phyloP scores from a whole-genome alignment of 192 early-diverging fungal species.

The Mortierella claussenii region DNA sequence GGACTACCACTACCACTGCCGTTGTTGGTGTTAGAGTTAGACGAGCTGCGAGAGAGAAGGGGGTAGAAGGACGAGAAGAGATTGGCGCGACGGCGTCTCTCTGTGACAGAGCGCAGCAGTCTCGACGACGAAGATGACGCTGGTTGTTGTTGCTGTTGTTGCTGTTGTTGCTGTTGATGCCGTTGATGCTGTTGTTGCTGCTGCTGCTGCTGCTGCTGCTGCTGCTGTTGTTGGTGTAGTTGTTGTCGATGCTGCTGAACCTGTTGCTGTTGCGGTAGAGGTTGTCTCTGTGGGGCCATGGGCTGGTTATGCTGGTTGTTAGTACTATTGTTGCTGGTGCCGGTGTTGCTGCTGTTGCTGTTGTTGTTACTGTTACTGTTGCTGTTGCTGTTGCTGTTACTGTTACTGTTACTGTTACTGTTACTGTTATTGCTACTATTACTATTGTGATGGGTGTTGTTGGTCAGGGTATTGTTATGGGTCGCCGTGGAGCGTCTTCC shows the following conservation, averaged over 20 bases:
- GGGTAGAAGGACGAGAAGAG: constrained; percentile 51
- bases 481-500: not conserved
- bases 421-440: not conserved
- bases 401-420: not conserved
- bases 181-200: constrained; percentile 5
- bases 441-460: not conserved
- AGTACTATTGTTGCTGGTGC: not conserved
- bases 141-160: constrained; percentile 10
- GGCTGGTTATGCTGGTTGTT: not conserved
- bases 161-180: constrained; percentile 15
- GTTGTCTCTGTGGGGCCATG: constrained; percentile 7
- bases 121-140: constrained; percentile 23
- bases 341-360: no score
- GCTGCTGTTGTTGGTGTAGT: constrained; percentile 6
- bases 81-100: constrained; percentile 40
- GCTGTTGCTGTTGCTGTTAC: not conserved
- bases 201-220: constrained; percentile 7
- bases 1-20: not conserved
- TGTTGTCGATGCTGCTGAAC: constrained; percentile 17
- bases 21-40: constrained; percentile 5
- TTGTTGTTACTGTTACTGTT: not conserved
- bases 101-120: constrained; percentile 31
- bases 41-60: constrained; percentile 29
- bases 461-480: not conserved
- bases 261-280: not conserved